A percentile compares a stretch with the other conserved stretches of the same genome.
These are phyloP conservation scores for Picea abies DNA, from an alignment of 83 land plant genomes.

Conservation along the genomic window DNA sequence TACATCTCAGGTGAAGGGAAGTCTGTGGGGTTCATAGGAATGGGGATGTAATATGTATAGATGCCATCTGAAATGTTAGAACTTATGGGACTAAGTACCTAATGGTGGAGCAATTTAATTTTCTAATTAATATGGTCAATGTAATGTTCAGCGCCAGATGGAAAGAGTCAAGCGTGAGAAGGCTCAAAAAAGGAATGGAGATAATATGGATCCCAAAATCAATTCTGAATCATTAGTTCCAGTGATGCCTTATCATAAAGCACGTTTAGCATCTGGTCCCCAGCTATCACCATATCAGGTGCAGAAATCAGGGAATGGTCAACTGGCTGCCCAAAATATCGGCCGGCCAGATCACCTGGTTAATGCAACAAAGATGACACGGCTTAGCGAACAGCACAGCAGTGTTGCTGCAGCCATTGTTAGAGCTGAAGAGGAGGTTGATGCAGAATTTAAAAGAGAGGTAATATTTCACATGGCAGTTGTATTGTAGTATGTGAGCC, in stretches of 20 bases:
- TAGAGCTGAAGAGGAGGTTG: slow-evolving; percentile 64
- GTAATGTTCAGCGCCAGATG: slow-evolving; percentile 68
- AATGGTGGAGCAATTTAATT: slow-evolving; percentile 4
- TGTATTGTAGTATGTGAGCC: background rate
- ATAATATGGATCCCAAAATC: slow-evolving; percentile 66
- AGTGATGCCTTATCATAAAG: slow-evolving; percentile 60
- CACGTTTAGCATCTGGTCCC: slow-evolving; percentile 85
- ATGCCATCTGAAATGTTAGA: no score
- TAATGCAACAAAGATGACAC: slow-evolving; percentile 49
- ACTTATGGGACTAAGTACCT: no score
- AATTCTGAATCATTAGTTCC: slow-evolving; percentile 63
- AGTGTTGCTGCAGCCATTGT: slow-evolving; percentile 78
- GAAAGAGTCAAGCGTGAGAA: slow-evolving; percentile 82
- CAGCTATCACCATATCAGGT: slow-evolving; percentile 72
- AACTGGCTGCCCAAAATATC: background rate
- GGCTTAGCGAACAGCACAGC: slow-evolving; percentile 40
- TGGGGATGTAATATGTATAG: background rate
- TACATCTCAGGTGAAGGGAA: background rate
- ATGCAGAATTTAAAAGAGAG: slow-evolving; percentile 21
- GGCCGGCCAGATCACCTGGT: slow-evolving; percentile 17
- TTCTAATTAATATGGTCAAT: background rate
- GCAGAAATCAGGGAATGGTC: background rate
- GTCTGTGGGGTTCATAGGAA: background rate
- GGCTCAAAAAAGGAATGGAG: slow-evolving; percentile 67
- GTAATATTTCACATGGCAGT: background rate